phyloP scores from a whole-genome alignment of 2,329 filamentous ascomycete species.

The Trichoderma koningiopsis region DNA sequence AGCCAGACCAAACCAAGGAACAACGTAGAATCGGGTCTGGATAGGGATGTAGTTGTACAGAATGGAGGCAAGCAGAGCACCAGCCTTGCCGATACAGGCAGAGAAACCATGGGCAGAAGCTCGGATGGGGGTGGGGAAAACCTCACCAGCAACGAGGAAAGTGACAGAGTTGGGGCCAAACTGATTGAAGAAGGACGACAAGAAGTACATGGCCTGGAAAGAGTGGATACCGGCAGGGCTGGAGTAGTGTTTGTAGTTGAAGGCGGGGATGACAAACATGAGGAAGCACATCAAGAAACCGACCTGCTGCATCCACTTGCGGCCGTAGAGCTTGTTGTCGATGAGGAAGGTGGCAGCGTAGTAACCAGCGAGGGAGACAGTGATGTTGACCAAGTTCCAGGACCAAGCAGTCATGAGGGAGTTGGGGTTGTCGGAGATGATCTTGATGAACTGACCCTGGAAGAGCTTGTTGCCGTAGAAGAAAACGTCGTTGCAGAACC shows the following conservation, averaged over 20 bases:
- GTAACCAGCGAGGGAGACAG: constrained; percentile 83
- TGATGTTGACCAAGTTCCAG: constrained; percentile 91
- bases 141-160: constrained; percentile 93
- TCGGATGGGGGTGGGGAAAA: constrained; percentile 92
- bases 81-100: constrained; percentile 86
- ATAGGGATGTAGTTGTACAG: constrained; percentile 94
- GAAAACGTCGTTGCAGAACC: constrained; percentile 98
- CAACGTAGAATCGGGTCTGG: constrained; percentile 83
- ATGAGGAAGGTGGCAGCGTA: constrained; percentile 87
- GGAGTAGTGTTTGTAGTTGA: constrained; percentile 84
- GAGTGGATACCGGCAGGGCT: constrained; percentile 68
- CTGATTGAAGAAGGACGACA: constrained; percentile 98
- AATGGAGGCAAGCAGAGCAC: constrained; percentile 82
- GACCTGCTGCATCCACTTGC: constrained; percentile 94
- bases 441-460: constrained; percentile 84
- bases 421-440: constrained; percentile 68
- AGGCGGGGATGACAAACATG: constrained; percentile 88
- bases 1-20: constrained; percentile 91
- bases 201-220: constrained; percentile 99
- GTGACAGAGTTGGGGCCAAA: constrained; percentile 96
- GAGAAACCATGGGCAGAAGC: constrained; percentile 93
- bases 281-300: constrained; percentile 93
- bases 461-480: constrained; percentile 99
- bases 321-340: constrained; percentile 94
- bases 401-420: constrained; percentile 86